Base-by-base conservation (phyloP, 352 stramenopile species). In the Phytophthora fragariae region DNA sequence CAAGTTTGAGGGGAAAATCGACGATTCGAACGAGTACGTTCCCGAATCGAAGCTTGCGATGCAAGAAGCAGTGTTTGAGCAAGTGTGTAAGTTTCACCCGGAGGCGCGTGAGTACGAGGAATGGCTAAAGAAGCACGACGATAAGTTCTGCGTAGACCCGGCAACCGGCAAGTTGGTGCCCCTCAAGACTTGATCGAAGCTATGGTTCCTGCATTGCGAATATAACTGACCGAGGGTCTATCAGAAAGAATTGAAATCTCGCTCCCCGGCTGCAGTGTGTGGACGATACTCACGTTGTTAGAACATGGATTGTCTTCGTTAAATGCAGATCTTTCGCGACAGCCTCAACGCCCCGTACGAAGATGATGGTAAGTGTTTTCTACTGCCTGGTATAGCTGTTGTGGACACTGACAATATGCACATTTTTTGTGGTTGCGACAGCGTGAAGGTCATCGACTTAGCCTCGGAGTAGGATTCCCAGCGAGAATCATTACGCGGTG, bases 21-120 rank as follows among this genome's bases (percentile, higher is more conserved):
- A 96, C 31, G 83, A 91, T 46, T 85, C 76, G 1, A 91, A 94
- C 61, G 89, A 96, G 60, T 80, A 75, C 35, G 87, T 96, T 24
- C 27, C 66, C 5, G 80, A 92, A 29, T 76, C 75, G 5, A 93
- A 93, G 58, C 27, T 72, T 6, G 84, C 84, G 21, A 93, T 95
- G 89, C 86, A 94, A 56, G 73, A 88, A 2, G 85, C 87, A 5
- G 86, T 95, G n/a, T 94, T 94, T 58, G 83, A 92, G 47, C 89
- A 94, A 52, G 79, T 95, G 1, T 94, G 85, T 59, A 76, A 86
- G 60, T 95, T 94, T 68, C 84, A 95, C 41, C 85, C 89, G 0
- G 84, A 93, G 62, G 85, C 89, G 0, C 57, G 67, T 1, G 82
- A 92, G 69, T 91, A 86, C 65, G 89, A 96, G 50, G 75, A 85